phyloP scores from a whole-genome alignment of 768 basidiomycete genomes.

The Mrakia frigida region DNA sequence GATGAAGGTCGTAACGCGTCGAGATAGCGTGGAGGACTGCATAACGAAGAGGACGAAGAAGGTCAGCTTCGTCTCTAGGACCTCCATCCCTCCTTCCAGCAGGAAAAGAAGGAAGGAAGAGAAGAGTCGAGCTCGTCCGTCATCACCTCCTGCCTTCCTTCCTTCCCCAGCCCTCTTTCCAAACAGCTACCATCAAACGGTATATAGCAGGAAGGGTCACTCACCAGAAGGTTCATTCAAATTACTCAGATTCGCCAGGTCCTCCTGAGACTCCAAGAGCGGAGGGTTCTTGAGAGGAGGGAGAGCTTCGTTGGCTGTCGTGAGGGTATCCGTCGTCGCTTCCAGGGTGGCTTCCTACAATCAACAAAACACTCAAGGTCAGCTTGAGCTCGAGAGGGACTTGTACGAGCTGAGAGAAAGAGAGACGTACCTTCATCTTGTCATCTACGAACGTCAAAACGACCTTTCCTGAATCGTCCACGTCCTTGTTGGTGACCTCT shows the following conservation, averaged over 20 bases:
- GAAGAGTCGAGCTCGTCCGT: background rate
- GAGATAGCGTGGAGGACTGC: conserved; percentile 31
- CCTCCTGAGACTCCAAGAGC: conserved; percentile 90
- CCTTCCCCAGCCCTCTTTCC: no score
- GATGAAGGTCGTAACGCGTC: conserved; percentile 68
- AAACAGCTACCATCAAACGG: background rate
- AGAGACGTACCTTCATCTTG: conserved; percentile 68
- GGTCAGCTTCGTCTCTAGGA: background rate
- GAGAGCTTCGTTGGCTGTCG: conserved; percentile 49
- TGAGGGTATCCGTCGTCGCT: conserved; percentile 57
- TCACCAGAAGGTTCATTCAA: conserved; percentile 94
- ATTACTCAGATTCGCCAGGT: conserved; percentile 95
- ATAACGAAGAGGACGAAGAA: background rate
- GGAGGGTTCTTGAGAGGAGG: conserved; percentile 96
- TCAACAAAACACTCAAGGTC: background rate
- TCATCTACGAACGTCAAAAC: conserved; percentile 83
- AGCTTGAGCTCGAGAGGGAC: background rate
- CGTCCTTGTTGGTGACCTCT: conserved; percentile 63
- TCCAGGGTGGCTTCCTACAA: conserved; percentile 71
- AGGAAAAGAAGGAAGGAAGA: background rate
- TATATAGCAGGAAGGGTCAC: conserved; percentile 33
- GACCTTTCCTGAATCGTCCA: conserved; percentile 58
- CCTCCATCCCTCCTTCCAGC: background rate
- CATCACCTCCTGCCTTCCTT: background rate
- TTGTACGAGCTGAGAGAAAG: background rate